phyloP scores from a whole-genome alignment of 2,329 filamentous ascomycete species.

The Fusarium papillatum region DNA sequence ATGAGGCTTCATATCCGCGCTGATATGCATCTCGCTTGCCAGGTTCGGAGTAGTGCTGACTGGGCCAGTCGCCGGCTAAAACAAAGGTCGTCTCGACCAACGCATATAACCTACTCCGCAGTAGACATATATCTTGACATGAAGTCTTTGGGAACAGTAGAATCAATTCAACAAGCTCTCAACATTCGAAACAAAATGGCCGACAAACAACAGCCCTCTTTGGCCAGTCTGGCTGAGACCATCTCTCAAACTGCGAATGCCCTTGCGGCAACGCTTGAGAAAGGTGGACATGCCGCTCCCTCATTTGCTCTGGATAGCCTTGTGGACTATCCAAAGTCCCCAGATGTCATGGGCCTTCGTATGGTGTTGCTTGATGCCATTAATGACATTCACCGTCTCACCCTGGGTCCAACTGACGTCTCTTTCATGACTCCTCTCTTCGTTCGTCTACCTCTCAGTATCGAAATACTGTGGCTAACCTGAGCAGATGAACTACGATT shows the following conservation, averaged over 20 bases:
- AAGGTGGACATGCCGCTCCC: conserved; percentile 8
- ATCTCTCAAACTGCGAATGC: conserved; percentile 17
- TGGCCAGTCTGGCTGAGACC: conserved; percentile 13
- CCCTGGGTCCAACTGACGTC: conserved; percentile 21
- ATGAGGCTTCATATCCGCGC: not conserved
- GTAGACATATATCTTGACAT: not conserved
- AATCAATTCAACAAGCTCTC: not conserved
- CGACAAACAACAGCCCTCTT: not conserved
- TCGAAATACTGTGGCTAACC: not conserved
- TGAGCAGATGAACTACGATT: conserved; percentile 13
- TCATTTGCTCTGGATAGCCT: conserved; percentile 22
- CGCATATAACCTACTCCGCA: not conserved
- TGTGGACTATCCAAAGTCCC: conserved; percentile 17
- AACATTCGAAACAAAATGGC: not conserved
- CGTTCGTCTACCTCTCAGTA: conserved; percentile 1
- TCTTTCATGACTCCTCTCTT: conserved; percentile 10
- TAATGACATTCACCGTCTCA: conserved; percentile 19
- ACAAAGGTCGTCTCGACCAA: not conserved
- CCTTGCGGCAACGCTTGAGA: conserved; percentile 7
- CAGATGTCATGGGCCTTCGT: conserved; percentile 25
- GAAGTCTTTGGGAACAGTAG: not conserved
- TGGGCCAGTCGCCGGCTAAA: not conserved
- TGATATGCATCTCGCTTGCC: not conserved
- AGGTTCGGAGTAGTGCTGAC: not conserved
- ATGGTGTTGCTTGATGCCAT: conserved; percentile 24